Evolutionary conservation across 306 rosid genomes (phyloP).

Genomic region (Quercus agrifolia): DNA sequence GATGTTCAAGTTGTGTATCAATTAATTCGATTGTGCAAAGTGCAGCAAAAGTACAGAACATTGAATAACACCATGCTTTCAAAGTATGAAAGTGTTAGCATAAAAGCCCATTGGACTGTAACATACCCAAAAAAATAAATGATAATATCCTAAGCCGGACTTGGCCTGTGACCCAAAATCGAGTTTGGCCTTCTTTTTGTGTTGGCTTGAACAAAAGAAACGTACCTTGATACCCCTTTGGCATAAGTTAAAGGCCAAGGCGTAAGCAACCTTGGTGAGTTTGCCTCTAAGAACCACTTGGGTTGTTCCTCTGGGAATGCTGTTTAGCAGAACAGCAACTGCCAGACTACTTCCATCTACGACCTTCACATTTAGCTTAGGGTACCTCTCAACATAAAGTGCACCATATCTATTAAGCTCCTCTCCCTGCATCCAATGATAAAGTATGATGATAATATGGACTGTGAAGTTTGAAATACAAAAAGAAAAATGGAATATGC

Average conservation of each 20-base stretch:
- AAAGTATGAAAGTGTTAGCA: too few relatives aligned
- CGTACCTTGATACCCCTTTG: slow-evolving; percentile 30
- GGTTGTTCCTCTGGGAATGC: slow-evolving; percentile 35
- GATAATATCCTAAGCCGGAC: too few relatives aligned
- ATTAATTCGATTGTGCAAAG: too few relatives aligned
- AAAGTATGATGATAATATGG: too few relatives aligned
- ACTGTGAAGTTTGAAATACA: too few relatives aligned
- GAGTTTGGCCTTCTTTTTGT: too few relatives aligned
- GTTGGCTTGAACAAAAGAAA: background rate
- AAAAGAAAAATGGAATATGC: background rate
- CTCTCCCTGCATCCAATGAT: slow-evolving; percentile 22
- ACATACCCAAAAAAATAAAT: too few relatives aligned
- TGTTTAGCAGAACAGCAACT: slow-evolving; percentile 28
- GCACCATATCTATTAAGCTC: slow-evolving; percentile 38
- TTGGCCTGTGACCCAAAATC: too few relatives aligned
- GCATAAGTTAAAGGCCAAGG: slow-evolving; percentile 26
- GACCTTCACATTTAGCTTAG: slow-evolving; percentile 30
- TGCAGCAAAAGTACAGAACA: too few relatives aligned
- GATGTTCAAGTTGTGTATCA: too few relatives aligned
- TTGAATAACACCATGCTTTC: too few relatives aligned
- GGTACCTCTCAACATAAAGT: slow-evolving; percentile 23
- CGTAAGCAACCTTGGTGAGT: slow-evolving; percentile 38
- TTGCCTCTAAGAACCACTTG: slow-evolving; percentile 39
- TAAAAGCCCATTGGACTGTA: too few relatives aligned
- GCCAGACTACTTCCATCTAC: slow-evolving; percentile 49